These are phyloP conservation scores for Creolimax fragrantissima DNA, from an alignment of 78 protist genomes.

Conservation along the genomic window DNA sequence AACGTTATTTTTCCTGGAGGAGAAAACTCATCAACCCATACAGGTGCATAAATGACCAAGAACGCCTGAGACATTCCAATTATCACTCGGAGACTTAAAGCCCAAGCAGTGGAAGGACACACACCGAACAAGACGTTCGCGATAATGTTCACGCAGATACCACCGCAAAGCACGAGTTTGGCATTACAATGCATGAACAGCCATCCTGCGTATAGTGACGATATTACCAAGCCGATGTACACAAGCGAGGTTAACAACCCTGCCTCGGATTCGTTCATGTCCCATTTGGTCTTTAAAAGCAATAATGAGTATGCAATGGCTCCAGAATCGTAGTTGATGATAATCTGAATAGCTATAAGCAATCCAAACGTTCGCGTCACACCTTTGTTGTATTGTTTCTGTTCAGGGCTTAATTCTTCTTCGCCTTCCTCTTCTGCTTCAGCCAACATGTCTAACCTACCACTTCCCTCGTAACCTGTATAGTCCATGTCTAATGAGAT, in stretches of 20 bases:
- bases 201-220: background rate
- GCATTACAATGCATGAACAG: background rate
- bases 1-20: background rate
- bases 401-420: background rate
- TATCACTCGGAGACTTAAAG: background rate
- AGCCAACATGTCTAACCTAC: background rate
- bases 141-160: background rate
- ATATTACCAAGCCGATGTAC: background rate
- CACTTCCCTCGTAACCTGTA: background rate
- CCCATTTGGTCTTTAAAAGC: background rate
- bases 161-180: background rate
- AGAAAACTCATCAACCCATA: conserved; percentile 31
- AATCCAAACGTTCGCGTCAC: background rate
- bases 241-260: background rate
- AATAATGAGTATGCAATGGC: conserved; percentile 1
- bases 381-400: background rate
- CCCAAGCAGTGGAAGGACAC: background rate
- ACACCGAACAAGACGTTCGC: conserved; percentile 17
- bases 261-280: background rate
- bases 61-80: conserved; percentile 8
- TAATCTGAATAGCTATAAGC: background rate
- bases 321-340: conserved; percentile 22
- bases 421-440: background rate
- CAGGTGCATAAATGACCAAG: conserved; percentile 16
- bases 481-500: background rate